Percentiles rank a stretch among this genome's conserved stretches.
These are phyloP conservation scores for Rutstroemia sp. DNA, from an alignment of 2,329 filamentous ascomycete genomes.

Conservation along the genomic window DNA sequence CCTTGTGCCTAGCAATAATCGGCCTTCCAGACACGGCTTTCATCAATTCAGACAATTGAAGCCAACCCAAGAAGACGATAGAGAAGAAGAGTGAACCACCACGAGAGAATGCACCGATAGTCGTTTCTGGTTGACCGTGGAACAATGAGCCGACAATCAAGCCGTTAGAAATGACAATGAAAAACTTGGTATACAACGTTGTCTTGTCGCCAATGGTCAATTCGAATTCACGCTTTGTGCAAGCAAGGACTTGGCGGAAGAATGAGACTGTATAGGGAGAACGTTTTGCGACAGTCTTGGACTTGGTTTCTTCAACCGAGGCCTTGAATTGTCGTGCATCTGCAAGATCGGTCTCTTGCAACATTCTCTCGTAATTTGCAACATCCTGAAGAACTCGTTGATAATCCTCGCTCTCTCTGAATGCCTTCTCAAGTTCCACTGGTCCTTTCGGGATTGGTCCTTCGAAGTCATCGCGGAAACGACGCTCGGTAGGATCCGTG, in stretches of 20 bases:
- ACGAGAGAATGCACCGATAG: conserved; percentile 54
- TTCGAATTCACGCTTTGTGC: conserved; percentile 71
- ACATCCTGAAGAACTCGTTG: conserved; percentile 54
- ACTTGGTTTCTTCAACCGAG: conserved; percentile 59
- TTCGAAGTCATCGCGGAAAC: conserved; percentile 54
- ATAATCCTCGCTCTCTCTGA: conserved; percentile 55
- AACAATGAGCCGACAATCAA: conserved; percentile 76
- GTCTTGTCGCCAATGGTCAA: conserved; percentile 68
- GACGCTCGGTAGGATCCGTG: conserved; percentile 65
- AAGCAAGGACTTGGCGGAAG: conserved; percentile 58
- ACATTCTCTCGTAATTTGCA: conserved; percentile 48
- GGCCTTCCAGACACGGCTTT: conserved; percentile 64
- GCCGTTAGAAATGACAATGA: conserved; percentile 67
- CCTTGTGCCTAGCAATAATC: conserved; percentile 60
- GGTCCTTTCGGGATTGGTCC: conserved; percentile 53
- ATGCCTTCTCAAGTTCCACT: conserved; percentile 56
- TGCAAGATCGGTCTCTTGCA: conserved; percentile 48
- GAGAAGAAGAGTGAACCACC: conserved; percentile 60
- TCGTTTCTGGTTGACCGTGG: conserved; percentile 55
- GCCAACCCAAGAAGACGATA: conserved; percentile 59
- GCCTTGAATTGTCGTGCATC: conserved; percentile 59
- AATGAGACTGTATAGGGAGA: conserved; percentile 74
- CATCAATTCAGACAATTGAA: conserved; percentile 73
- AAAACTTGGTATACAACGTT: conserved; percentile 69
- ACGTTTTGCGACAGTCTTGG: conserved; percentile 58